Base-by-base conservation (phyloP, 1,284 basidiomycete species). In the Marasmius tenuissimus region DNA sequence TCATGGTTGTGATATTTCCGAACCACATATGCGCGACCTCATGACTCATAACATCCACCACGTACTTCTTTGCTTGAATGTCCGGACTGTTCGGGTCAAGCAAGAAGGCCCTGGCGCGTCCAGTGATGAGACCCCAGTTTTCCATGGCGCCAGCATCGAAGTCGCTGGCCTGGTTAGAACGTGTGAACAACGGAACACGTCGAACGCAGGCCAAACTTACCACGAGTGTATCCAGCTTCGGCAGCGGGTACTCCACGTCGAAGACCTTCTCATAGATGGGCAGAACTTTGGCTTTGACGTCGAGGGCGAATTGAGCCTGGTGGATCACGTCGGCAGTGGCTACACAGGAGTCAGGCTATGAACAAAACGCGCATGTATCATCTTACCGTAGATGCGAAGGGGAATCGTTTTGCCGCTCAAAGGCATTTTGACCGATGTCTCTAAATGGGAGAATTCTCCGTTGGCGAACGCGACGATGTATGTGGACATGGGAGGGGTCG, bases 81-180 rank as follows among this genome's bases (percentile, higher is more conserved):
- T 94, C 92, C 10, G 85, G 85, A 68, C 87, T 91, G 67, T 90
- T 81, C 10, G 87, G 87, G 72, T 98, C 93, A 69, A 94, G 84
- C 52, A 98, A 79, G 74, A 94, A 93, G 2, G 89, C 89, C 48
- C 82, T 87, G 2, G 94, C 96, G 55, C 96, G 84, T 33, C 95
- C 96, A 9, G 93, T 97, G 71, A 98, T 97, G 62, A 98, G 79
- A 61, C 96, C 94, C 91, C 93, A 96, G 74, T 97, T 97, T 78
- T 98, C 95, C 95, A 96, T 97, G 2, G 94, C 95, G 58, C 93
- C 94, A 38, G 91, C 89, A 72, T 97, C 95, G 67, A 97, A 97
- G 73, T 97, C 94, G 63, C 85, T 86, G 6, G 85, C 92, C 84
- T 88, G 27, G 0, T 27, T 27, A 4, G 4, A 27, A 27, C 4